A percentile compares a stretch with the other conserved stretches of the same genome.
Conservation (phyloP, 2,329 filamentous ascomycete genomes). For the Kalaharituber pfeilii region DNA sequence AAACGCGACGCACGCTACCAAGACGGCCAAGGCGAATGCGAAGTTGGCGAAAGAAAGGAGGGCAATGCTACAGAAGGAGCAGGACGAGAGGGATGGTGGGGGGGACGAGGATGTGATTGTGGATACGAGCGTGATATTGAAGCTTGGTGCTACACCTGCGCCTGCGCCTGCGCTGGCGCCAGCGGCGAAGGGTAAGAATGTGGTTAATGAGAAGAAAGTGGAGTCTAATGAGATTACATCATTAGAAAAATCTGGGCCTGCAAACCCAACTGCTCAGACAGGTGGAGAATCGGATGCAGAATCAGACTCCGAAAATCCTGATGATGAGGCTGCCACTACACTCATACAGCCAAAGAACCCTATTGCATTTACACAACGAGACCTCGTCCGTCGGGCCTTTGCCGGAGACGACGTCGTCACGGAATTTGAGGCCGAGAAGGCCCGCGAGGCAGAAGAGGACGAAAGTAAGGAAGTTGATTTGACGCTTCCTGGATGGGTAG, state of each 20-base stretch:
- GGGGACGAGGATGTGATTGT: conserved; percentile 14
- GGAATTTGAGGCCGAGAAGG: conserved; percentile 69
- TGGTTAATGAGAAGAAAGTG: conserved; percentile 3
- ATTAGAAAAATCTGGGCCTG: too few species aligned
- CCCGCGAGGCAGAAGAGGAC: conserved; percentile 51
- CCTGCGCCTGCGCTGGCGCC: conserved; percentile 14
- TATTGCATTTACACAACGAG: conserved; percentile 22
- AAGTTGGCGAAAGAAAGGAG: conserved; percentile 24
- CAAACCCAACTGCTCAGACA: conserved; percentile 23
- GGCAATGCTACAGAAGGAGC: conserved; percentile 18
- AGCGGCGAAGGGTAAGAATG: background rate
- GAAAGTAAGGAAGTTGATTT: conserved; percentile 68
- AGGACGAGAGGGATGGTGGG: conserved; percentile 22
- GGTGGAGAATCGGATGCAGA: conserved; percentile 24
- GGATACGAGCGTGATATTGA: conserved; percentile 14
- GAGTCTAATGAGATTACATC: conserved; percentile 21
- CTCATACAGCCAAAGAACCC: conserved; percentile 32
- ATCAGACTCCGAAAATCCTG: conserved; percentile 33
- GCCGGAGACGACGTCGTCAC: conserved; percentile 69
- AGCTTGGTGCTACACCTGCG: conserved; percentile 18
- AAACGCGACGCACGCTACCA: conserved; percentile 22
- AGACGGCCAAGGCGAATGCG: conserved; percentile 22
- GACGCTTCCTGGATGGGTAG: conserved; percentile 89
- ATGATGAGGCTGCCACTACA: conserved; percentile 30
- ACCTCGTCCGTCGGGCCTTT: conserved; percentile 67